Conservation (phyloP, 495 filamentous ascomycete genomes). For the Baudoinia panamericana region DNA sequence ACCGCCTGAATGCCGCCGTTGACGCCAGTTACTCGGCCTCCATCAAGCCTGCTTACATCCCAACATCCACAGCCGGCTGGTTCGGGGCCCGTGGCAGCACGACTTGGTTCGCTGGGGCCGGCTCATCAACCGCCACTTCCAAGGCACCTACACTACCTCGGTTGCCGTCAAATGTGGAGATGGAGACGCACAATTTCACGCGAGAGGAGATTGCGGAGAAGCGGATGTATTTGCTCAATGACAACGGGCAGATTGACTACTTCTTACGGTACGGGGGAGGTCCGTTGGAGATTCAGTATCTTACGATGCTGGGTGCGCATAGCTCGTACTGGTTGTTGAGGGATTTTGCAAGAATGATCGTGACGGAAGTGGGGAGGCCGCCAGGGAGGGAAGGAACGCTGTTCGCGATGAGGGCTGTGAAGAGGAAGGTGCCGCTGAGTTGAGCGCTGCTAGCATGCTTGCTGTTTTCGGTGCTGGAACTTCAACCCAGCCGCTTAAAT, state of each 20-base stretch:
- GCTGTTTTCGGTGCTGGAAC: too few relatives aligned
- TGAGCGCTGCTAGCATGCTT: too few relatives aligned
- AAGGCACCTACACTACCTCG: constrained; percentile 29
- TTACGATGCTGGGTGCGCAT: constrained; percentile 96
- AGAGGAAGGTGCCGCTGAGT: constrained; percentile 36
- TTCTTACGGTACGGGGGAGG: constrained; percentile 68
- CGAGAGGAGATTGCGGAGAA: constrained; percentile 87
- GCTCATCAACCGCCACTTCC: constrained; percentile 27
- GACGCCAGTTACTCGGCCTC: constrained; percentile 65
- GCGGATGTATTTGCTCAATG: constrained; percentile 75
- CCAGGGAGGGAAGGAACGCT: constrained; percentile 57
- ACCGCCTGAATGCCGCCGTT: constrained; percentile 79
- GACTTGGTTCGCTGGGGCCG: constrained; percentile 10
- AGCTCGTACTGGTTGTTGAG: constrained; percentile 79
- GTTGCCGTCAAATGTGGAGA: constrained; percentile 78
- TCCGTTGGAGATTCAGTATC: constrained; percentile 81
- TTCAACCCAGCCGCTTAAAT: too few relatives aligned
- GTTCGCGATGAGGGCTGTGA: constrained; percentile 57
- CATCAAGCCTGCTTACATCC: constrained; percentile 65
- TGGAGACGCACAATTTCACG: constrained; percentile 91
- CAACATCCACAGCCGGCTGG: constrained; percentile 54
- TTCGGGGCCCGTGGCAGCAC: constrained; percentile 9
- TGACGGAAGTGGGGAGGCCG: constrained; percentile 69
- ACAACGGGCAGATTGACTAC: constrained; percentile 91
- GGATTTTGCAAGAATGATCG: constrained; percentile 78